phyloP scores from a whole-genome alignment of 2,329 filamentous ascomycete species.

The Epichloe scottii region DNA sequence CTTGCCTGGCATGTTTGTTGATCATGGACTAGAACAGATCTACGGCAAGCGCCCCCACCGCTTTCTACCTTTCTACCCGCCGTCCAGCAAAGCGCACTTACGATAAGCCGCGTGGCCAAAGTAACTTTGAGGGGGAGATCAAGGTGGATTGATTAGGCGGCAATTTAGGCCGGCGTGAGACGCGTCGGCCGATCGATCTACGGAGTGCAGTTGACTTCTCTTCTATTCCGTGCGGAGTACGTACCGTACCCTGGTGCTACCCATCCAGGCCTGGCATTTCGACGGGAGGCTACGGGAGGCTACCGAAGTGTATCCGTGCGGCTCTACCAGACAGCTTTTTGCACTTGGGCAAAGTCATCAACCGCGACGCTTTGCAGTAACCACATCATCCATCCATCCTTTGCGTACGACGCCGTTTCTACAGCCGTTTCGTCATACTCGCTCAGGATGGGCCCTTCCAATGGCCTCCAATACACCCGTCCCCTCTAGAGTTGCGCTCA shows the following conservation, averaged over 20 bases:
- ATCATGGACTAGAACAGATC: background rate
- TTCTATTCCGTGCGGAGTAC: background rate
- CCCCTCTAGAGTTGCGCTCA: constrained; percentile 42
- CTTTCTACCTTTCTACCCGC: too few relatives aligned
- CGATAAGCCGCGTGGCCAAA: too few relatives aligned
- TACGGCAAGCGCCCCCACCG: background rate
- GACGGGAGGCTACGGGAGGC: too few relatives aligned
- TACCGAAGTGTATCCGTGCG: constrained; percentile 1
- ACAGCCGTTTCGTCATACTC: background rate
- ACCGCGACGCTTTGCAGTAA: background rate
- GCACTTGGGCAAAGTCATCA: background rate
- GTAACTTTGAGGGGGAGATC: too few relatives aligned
- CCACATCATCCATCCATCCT: background rate
- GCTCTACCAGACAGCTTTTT: background rate
- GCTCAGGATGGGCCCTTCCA: constrained; percentile 15
- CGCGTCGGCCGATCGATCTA: too few relatives aligned
- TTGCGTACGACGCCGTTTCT: background rate
- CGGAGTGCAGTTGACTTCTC: too few relatives aligned
- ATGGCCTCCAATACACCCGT: constrained; percentile 37
- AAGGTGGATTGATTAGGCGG: background rate
- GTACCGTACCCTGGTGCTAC: too few relatives aligned
- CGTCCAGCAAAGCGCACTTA: too few relatives aligned
- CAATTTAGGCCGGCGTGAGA: too few relatives aligned
- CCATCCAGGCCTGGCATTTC: too few relatives aligned
- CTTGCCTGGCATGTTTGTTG: background rate